Base-by-base conservation (phyloP, 2,329 filamentous ascomycete genomes). In the Chrysosphaeria jannelii region DNA sequence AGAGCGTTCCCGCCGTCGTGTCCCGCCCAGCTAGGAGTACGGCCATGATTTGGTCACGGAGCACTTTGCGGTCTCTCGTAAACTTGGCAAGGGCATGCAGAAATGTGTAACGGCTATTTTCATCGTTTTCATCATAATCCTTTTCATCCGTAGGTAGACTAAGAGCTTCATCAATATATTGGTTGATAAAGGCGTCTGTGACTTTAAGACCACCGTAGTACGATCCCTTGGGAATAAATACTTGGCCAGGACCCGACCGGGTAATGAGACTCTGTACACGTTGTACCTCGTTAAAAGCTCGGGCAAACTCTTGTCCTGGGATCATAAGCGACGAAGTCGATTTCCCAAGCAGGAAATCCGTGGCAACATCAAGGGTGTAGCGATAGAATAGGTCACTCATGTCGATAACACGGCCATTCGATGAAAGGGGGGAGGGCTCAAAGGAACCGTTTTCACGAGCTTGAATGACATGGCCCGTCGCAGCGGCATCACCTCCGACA, bases 1-100 rank as follows among this genome's bases (percentile, higher is more conserved):
- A 70, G 1, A 91, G 53, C 0, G 72, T 76, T 10, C 55, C 60
- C 14, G 78, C 78, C 0, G 79, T 91, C 9, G 79, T 90, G 42
- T 91, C 79, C 19, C 72, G 59, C 8, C 75, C 78, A 2, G 79
- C 79, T 10, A 91, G 57, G 3, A 91, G 57, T 8, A 90, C 58
- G 21, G 69, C 66, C 10, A 85, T 57, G 22, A 90, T 51, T 42
- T 91, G 78, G 43, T 90, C 78, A 16, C 76, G 71, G 9, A 91
- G 55, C 4, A 76, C 57, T 25, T 53, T 57, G 26, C 51, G 51
- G 36, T 69, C 59, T 16, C 71, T 62, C 0, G 78, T 90, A 46
- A 75, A 79, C 19, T 56, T 53, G 21, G 76, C 75, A 3, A 91
- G 57, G 14, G 75, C 71, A 43, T 90, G 71, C 11, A 90, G 56